Conservation (phyloP, 352 stramenopile species). For the Pythium guiyangense region DNA sequence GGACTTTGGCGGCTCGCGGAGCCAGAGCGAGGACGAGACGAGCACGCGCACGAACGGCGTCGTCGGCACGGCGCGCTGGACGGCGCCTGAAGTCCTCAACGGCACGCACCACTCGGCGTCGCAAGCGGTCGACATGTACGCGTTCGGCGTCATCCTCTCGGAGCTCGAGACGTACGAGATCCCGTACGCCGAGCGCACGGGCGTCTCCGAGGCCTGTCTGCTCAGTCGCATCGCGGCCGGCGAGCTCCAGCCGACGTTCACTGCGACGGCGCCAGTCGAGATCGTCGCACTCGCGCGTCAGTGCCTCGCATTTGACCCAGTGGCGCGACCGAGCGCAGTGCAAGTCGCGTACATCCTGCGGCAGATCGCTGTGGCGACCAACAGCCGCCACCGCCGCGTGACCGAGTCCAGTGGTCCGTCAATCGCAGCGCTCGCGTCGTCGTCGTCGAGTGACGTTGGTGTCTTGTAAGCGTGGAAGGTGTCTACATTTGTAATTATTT, state of each 20-base stretch:
- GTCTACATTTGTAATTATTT: background rate
- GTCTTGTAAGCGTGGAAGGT: background rate
- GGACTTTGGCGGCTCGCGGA: conserved; percentile 43
- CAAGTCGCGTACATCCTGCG: conserved; percentile 35
- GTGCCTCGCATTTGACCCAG: conserved; percentile 29
- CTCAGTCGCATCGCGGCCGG: conserved; percentile 30
- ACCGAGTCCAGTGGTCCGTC: background rate
- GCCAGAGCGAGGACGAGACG: conserved; percentile 19
- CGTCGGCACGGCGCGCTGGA: conserved; percentile 58
- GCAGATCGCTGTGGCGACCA: conserved; percentile 10
- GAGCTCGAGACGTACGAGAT: conserved; percentile 50
- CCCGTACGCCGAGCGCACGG: conserved; percentile 32
- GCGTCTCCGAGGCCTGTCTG: conserved; percentile 30
- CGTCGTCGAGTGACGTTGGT: conserved; percentile 4
- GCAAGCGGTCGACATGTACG: conserved; percentile 48
- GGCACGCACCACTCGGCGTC: conserved; percentile 39
- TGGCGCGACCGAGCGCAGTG: conserved; percentile 26
- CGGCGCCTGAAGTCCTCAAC: conserved; percentile 54
- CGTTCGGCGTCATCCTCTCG: conserved; percentile 51
- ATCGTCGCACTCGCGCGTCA: conserved; percentile 31
- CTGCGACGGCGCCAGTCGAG: conserved; percentile 10
- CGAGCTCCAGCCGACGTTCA: conserved; percentile 25
- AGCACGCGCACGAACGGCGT: conserved; percentile 27
- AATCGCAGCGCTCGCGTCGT: background rate
- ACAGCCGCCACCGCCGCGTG: background rate